Evolutionary conservation across 805 yeast species (phyloP), one percentile per base, ranked within the genome.

Genomic region (Saccharomycopsis amapae): DNA sequence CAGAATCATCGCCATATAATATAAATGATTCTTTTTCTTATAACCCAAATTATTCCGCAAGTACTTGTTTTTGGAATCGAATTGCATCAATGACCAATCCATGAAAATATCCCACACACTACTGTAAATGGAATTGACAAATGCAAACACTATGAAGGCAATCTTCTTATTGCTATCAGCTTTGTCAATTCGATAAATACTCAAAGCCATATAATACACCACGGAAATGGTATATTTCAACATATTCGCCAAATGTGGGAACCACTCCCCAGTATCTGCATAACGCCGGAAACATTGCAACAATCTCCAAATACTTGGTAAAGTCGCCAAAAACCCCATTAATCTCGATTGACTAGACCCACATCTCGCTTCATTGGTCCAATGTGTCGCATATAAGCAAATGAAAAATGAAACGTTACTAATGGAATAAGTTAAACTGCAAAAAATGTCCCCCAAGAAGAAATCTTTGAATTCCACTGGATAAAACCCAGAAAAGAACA

Each of bases 401-500:
- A 86, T 79, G 64, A 87, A 88, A 62, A 88, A 76, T 1, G 94
- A 83, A 37, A 85, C 64, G 54, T 89, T 90, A 4, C 96, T 84
- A 67, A 87, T 68, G 0, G 96, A 75, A 63, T 93, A 93, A 1
- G 96, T 85, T 56, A 93, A 68, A 24, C 95, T 84, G 62, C 95
- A 85, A 42, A 90, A 68, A 25, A 93, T 80, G 62, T 93, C 98
- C 18, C 97, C 98, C 39, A 90, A 52, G 60, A 86, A 87, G 69
- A 93, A 90, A 63, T 93, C 98, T 46, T 89, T 73, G 59, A 93
- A 93, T 64, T 90, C 97, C 44, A 93, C 97, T 0, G 97, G 96
- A 57, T 82, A 93, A 35, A 88, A 68, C 0, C 97, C 97, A 1
- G 95, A 83, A 7, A 85, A 68, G 0, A 81, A 26, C 40, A 93